Evolutionary conservation across 805 yeast species (phyloP).

Genomic region (Candida wancherniae): DNA sequence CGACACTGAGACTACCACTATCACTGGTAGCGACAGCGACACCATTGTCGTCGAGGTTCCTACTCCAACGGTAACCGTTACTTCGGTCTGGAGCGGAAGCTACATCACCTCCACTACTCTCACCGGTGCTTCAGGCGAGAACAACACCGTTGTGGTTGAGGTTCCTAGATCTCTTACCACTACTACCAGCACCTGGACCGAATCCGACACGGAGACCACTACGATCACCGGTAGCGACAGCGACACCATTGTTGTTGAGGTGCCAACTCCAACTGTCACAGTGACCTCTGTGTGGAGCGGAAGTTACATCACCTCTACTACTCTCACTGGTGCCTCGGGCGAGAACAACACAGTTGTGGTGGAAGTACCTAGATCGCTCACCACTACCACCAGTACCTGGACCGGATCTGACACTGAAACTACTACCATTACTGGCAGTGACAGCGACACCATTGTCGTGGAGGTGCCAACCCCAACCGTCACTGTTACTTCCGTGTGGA

Average conservation of each 20-base stretch:
- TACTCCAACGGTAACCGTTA: background rate
- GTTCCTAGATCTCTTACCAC: slow-evolving; percentile 4
- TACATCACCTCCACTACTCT: background rate
- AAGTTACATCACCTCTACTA: slow-evolving; percentile 4
- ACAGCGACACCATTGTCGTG: slow-evolving; percentile 5
- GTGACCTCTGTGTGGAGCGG: slow-evolving; percentile 9
- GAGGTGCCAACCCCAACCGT: slow-evolving; percentile 9
- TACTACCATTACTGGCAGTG: slow-evolving; percentile 1
- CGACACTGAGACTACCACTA: background rate
- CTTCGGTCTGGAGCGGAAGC: background rate
- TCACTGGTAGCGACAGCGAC: background rate
- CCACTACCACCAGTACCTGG: slow-evolving; percentile 15
- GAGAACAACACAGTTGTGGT: slow-evolving; percentile 10
- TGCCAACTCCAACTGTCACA: slow-evolving; percentile 11
- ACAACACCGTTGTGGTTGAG: background rate
- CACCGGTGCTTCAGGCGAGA: background rate
- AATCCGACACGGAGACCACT: slow-evolving; percentile 1
- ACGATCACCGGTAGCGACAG: slow-evolving; percentile 1
- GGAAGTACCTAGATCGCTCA: slow-evolving; percentile 6
- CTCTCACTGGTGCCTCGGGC: slow-evolving; percentile 4
- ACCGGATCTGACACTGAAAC: slow-evolving; percentile 2
- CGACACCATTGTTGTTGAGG: slow-evolving; percentile 10
- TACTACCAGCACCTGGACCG: slow-evolving; percentile 8
- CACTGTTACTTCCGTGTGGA: slow-evolving; percentile 9
- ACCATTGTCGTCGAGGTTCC: background rate